Percentiles rank a stretch among this genome's conserved stretches.
These are phyloP conservation scores for Sisymbrium irio DNA, from an alignment of 345 rosid species.

Conservation along the genomic window DNA sequence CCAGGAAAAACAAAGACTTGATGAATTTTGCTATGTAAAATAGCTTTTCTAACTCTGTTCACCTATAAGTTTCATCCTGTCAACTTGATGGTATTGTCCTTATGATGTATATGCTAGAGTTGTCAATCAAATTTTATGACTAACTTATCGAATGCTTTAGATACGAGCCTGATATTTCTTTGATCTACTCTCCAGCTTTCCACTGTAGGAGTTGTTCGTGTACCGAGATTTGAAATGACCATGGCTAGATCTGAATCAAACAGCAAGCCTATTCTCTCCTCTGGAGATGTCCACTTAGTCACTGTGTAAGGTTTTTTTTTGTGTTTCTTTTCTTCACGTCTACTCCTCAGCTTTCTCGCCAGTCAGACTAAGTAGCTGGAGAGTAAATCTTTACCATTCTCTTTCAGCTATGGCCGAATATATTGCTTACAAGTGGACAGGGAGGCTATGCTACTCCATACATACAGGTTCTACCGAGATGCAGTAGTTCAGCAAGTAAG, in stretches of 20 bases:
- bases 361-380: not conserved
- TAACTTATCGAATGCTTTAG: not conserved
- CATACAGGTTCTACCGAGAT: constrained; percentile 91
- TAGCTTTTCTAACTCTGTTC: not conserved
- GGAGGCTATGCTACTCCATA: constrained; percentile 91
- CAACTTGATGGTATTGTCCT: not conserved
- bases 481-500: constrained; percentile 91
- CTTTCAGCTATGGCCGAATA: constrained; percentile 91
- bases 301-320: constrained; percentile 61
- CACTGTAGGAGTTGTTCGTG: constrained; percentile 77
- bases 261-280: constrained; percentile 85
- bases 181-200: constrained; percentile 67
- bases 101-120: constrained; percentile 8
- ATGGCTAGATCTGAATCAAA: constrained; percentile 87
- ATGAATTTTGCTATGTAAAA: not conserved
- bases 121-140: constrained; percentile 7
- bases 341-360: not conserved
- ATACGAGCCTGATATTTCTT: constrained; percentile 5
- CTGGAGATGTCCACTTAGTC: constrained; percentile 79
- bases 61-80: constrained; percentile 1
- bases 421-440: constrained; percentile 98
- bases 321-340: constrained; percentile 9
- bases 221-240: constrained; percentile 95
- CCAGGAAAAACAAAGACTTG: not conserved
- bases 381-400: constrained; percentile 10